phyloP scores from a whole-genome alignment of 2,329 filamentous ascomycete species.

The Trichophaea hybrida region DNA sequence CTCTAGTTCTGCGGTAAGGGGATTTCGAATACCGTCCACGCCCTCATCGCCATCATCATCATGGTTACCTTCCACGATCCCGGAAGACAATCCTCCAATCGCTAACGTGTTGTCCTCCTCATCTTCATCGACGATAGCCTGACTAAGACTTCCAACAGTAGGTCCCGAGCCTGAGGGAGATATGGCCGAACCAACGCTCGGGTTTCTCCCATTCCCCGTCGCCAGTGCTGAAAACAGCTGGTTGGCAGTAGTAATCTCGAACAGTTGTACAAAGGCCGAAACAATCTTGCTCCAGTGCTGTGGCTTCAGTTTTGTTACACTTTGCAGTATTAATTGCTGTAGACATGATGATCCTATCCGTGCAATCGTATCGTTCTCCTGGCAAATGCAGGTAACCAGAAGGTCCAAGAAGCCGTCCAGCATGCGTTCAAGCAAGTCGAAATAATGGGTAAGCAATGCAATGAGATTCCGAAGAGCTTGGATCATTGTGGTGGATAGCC shows the following conservation, averaged over 20 bases:
- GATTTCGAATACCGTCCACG: slow-evolving; percentile 11
- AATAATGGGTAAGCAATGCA: slow-evolving; percentile 96
- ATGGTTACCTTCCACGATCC: slow-evolving; percentile 4
- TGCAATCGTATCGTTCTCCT: slow-evolving; percentile 97
- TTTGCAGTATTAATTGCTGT: slow-evolving; percentile 90
- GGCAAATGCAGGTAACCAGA: slow-evolving; percentile 87
- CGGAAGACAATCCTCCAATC: slow-evolving; percentile 39
- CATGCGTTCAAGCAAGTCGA: slow-evolving; percentile 93
- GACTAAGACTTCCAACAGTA: slow-evolving; percentile 32
- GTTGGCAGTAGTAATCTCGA: slow-evolving; percentile 84
- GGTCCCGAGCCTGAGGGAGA: slow-evolving; percentile 36
- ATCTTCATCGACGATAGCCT: slow-evolving; percentile 8
- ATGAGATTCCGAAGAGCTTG: slow-evolving; percentile 98
- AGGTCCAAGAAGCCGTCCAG: slow-evolving; percentile 92
- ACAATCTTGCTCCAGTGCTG: slow-evolving; percentile 93
- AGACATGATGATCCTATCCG: slow-evolving; percentile 96
- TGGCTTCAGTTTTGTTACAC: slow-evolving; percentile 76
- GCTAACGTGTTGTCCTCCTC: slow-evolving; percentile 42
- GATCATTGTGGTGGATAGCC: slow-evolving; percentile 98
- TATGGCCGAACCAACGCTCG: slow-evolving; percentile 1
- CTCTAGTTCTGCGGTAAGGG: slow-evolving; percentile 44
- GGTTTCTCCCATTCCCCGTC: slow-evolving; percentile 12
- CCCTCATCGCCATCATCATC: slow-evolving; percentile 20
- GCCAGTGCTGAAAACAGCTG: slow-evolving; percentile 81
- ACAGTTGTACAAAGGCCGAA: slow-evolving; percentile 87